Conservation (phyloP, 257 asterid genomes). For the Solanum bukasovii region DNA sequence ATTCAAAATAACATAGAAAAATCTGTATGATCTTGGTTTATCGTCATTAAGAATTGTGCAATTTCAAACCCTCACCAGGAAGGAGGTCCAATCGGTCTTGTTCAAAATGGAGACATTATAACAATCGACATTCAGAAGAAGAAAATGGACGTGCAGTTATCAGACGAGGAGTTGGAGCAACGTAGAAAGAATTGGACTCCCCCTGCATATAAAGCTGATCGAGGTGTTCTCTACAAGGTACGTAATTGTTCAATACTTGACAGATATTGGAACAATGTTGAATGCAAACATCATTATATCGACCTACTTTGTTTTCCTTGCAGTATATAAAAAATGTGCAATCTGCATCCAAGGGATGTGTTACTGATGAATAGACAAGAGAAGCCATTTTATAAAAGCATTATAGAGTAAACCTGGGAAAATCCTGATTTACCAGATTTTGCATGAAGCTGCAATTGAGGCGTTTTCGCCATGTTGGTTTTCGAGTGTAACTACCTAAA, state of each 20-base stretch:
- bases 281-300: not conserved
- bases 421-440: not conserved
- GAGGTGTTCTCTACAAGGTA: constrained; percentile 93
- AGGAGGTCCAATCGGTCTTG: constrained; percentile 91
- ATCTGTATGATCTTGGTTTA: not conserved
- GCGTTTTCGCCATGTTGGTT: not conserved
- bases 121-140: constrained; percentile 60
- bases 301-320: not conserved
- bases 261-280: not conserved
- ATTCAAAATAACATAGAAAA: not conserved
- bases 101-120: constrained; percentile 62
- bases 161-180: constrained; percentile 52
- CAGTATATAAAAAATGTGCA: constrained; percentile 87
- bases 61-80: constrained; percentile 41
- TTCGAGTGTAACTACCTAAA: not conserved
- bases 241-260: not conserved
- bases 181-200: constrained; percentile 76
- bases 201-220: constrained; percentile 62
- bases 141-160: constrained; percentile 59
- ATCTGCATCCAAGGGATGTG: constrained; percentile 90
- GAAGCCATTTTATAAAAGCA: not conserved
- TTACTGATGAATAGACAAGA: constrained; percentile 64
- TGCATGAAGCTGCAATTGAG: not conserved
- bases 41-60: not conserved
- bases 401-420: not conserved